A percentile compares a stretch with the other conserved stretches of the same genome.
Conservation (phyloP, 2,329 filamentous ascomycete genomes). For the Venturia effusa region DNA sequence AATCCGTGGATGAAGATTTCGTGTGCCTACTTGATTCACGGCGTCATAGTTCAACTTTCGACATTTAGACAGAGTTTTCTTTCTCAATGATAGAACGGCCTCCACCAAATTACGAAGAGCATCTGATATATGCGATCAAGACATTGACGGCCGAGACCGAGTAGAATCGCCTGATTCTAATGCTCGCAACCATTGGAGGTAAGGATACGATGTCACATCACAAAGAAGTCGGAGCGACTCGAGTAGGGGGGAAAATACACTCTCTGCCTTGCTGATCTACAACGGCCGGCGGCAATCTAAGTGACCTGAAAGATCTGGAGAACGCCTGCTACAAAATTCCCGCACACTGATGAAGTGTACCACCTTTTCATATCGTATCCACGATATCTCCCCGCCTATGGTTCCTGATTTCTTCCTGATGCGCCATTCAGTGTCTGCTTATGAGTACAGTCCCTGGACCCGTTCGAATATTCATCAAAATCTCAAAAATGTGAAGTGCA, state of each 20-base stretch:
- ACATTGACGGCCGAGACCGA: too few species aligned
- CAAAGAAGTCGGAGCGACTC: neutral
- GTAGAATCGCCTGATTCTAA: too few species aligned
- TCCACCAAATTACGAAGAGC: too few species aligned
- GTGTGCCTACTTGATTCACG: neutral
- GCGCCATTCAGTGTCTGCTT: neutral
- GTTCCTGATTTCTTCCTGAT: neutral
- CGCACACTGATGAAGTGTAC: neutral
- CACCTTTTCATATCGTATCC: neutral
- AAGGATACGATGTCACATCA: neutral
- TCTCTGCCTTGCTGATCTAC: neutral
- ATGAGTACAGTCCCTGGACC: neutral
- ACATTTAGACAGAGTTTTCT: neutral
- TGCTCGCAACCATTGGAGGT: too few species aligned
- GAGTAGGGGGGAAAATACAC: neutral
- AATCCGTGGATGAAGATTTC: neutral
- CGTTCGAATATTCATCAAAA: neutral
- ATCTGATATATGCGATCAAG: too few species aligned
- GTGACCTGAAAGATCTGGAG: neutral
- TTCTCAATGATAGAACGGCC: too few species aligned
- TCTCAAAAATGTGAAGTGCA: neutral
- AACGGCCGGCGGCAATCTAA: neutral
- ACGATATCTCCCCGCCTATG: neutral
- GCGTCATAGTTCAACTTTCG: neutral
- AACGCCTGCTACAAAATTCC: neutral